phyloP scores from a whole-genome alignment of 2,329 filamentous ascomycete species.

The Pochonia chlamydosporia region DNA sequence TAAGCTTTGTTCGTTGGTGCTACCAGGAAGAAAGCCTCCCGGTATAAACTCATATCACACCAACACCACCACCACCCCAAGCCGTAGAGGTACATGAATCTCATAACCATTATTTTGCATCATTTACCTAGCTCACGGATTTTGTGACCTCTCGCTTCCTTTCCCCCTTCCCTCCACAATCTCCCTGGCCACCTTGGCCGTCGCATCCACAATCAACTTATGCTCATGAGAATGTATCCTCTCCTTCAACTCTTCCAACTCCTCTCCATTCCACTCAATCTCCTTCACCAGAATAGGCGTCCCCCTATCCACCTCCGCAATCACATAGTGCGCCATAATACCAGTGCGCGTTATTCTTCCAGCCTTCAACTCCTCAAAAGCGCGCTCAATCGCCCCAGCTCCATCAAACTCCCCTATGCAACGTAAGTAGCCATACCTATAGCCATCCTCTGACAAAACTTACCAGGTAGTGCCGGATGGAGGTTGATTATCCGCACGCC shows the following conservation, averaged over 20 bases:
- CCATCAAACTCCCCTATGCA: slow-evolving; percentile 66
- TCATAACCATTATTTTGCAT: too few species aligned
- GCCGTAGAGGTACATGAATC: too few species aligned
- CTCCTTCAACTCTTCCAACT: slow-evolving; percentile 59
- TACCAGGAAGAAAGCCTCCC: too few species aligned
- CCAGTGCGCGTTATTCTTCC: slow-evolving; percentile 66
- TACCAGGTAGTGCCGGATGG: slow-evolving; percentile 62
- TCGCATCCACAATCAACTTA: slow-evolving; percentile 71
- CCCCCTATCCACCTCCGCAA: slow-evolving; percentile 74
- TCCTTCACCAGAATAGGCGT: slow-evolving; percentile 48
- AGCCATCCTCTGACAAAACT: slow-evolving; percentile 15
- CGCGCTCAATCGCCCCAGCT: slow-evolving; percentile 69
- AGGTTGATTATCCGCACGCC: slow-evolving; percentile 73
- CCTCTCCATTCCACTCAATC: slow-evolving; percentile 58
- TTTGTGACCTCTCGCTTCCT: not conserved
- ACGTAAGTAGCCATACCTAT: slow-evolving; percentile 2
- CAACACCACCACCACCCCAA: too few species aligned
- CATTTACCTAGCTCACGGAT: too few species aligned
- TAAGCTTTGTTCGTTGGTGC: too few species aligned
- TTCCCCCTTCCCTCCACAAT: slow-evolving; percentile 21
- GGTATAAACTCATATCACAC: too few species aligned
- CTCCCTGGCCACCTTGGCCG: slow-evolving; percentile 40
- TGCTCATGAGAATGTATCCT: slow-evolving; percentile 76
- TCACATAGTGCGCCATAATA: slow-evolving; percentile 86
- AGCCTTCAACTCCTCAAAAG: slow-evolving; percentile 64